Evolutionary conservation across 2,329 filamentous ascomycete species (phyloP).

Genomic region (Xylariomycetidae sp.): DNA sequence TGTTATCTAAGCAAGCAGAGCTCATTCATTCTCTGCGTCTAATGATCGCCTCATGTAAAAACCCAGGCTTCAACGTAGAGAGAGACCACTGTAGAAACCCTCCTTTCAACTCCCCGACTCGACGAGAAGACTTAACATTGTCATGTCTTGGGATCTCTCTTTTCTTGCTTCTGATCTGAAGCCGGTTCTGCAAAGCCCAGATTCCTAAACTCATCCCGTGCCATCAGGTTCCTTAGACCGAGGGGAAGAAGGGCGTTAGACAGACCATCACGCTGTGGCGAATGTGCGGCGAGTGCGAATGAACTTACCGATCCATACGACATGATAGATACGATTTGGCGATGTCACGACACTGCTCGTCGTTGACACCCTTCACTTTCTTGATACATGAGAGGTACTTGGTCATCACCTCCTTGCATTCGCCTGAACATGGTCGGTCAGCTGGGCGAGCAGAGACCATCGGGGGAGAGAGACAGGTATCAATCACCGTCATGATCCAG

Average conservation of each 20-base stretch:
- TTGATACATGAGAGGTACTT: slow-evolving; percentile 86
- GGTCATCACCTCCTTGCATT: slow-evolving; percentile 88
- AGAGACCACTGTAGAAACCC: no score
- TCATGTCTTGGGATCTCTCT: slow-evolving; percentile 27
- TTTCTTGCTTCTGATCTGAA: slow-evolving; percentile 20
- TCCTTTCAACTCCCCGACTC: no score
- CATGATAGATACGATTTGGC: slow-evolving; percentile 88
- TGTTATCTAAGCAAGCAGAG: no score
- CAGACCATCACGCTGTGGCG: neutral
- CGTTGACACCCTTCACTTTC: slow-evolving; percentile 76
- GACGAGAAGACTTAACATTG: no score
- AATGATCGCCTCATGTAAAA: no score
- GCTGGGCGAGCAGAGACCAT: neutral
- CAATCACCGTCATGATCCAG: slow-evolving; percentile 79
- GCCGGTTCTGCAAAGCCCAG: slow-evolving; percentile 59
- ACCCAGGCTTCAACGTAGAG: no score
- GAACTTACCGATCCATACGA: slow-evolving; percentile 85
- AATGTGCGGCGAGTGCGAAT: no score
- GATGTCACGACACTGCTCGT: slow-evolving; percentile 75
- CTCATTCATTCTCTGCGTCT: no score
- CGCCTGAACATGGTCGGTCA: slow-evolving; percentile 49
- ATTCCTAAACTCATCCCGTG: slow-evolving; percentile 90
- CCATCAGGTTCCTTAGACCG: slow-evolving; percentile 78
- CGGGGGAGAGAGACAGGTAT: neutral
- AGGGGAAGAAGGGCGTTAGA: slow-evolving; percentile 1